phyloP scores from a whole-genome alignment of 2,329 filamentous ascomycete species.

The Sphaerulina musiva region DNA sequence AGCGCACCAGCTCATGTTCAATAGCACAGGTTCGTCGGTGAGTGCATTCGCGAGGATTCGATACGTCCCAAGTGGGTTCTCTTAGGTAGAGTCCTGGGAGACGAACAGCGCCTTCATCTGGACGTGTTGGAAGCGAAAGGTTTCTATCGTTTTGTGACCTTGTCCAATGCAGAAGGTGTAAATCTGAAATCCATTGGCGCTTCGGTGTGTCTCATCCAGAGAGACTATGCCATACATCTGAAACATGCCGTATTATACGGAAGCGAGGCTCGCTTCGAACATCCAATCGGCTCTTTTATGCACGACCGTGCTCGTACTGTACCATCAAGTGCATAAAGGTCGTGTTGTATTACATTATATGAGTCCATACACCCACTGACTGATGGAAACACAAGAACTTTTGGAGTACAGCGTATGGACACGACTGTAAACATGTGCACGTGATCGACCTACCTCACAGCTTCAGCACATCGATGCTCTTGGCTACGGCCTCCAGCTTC shows the following conservation, averaged over 20 bases:
- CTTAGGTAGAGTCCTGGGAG: background rate
- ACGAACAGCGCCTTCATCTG: background rate
- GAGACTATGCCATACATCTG: background rate
- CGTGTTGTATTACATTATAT: slow-evolving; percentile 2
- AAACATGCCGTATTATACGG: background rate
- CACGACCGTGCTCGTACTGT: background rate
- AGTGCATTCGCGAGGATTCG: no score
- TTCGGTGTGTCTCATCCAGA: background rate
- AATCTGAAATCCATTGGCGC: background rate
- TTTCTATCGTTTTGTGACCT: background rate
- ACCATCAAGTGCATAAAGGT: background rate
- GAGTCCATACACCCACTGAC: background rate
- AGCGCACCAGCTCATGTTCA: no score
- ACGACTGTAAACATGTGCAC: background rate
- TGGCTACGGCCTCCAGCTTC: slow-evolving; percentile 26
- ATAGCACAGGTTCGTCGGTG: no score
- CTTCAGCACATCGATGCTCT: slow-evolving; percentile 34
- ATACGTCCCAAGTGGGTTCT: no score
- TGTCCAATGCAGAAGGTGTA: background rate
- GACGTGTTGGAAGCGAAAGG: background rate
- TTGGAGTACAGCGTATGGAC: background rate
- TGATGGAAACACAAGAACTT: background rate
- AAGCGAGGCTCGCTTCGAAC: slow-evolving; percentile 10
- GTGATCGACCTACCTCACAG: slow-evolving; percentile 5
- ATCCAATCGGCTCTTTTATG: background rate